Percentiles rank a stretch among this genome's conserved stretches.
Conservation (phyloP, 768 basidiomycete genomes). For the Udeniomyces megalosporus region DNA sequence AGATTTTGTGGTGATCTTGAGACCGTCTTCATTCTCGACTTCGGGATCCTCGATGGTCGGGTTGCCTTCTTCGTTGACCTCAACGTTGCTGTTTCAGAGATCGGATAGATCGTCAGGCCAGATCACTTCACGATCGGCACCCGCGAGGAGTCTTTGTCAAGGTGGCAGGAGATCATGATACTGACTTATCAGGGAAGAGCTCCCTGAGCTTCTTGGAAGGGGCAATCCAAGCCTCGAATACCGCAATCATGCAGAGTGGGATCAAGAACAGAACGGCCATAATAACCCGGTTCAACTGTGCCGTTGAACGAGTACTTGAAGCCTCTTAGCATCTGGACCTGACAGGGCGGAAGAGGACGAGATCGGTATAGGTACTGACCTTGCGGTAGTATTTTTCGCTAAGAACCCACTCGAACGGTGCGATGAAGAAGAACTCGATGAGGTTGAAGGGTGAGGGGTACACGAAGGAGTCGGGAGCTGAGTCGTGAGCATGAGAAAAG, state of each 20-base stretch:
- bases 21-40: constrained; percentile 1
- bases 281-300: constrained; percentile 27
- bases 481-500: constrained; percentile 18
- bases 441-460: constrained; percentile 91
- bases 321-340: too few species aligned
- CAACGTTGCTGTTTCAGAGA: neutral
- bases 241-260: constrained; percentile 54
- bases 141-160: too few species aligned
- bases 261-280: constrained; percentile 72
- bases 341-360: constrained; percentile 61
- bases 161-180: too few species aligned
- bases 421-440: constrained; percentile 60
- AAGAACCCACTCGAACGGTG: constrained; percentile 62
- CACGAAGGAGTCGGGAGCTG: constrained; percentile 37
- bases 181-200: constrained; percentile 7
- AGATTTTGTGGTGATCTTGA: neutral
- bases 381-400: constrained; percentile 43
- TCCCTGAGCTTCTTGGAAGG: constrained; percentile 1
- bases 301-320: too few species aligned
- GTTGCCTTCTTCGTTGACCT: neutral
- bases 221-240: constrained; percentile 47
- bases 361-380: constrained; percentile 34
- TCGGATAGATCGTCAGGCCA: too few species aligned
- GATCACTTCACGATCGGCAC: too few species aligned
- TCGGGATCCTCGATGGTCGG: constrained; percentile 6